phyloP scores from a whole-genome alignment of 176 grass and related monocot species.

The Echinochloa phyllopogon region DNA sequence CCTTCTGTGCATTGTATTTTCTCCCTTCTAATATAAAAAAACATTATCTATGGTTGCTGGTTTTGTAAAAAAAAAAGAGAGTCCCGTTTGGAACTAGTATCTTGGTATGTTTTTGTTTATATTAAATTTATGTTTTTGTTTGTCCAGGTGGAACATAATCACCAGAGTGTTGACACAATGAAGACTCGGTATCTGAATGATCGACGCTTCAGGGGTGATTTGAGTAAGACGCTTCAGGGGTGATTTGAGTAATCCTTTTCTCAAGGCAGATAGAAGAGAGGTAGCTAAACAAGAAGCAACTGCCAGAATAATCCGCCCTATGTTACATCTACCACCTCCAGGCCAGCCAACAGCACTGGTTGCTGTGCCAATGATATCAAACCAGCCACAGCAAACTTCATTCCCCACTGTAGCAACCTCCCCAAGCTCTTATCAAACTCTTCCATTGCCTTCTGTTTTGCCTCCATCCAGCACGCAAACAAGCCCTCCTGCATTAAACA shows the following conservation, averaged over 20 bases:
- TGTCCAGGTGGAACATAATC: constrained; percentile 79
- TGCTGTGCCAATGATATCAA: constrained; percentile 35
- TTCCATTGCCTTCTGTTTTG: constrained; percentile 44
- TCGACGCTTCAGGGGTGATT: constrained; percentile 47
- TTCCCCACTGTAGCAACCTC: constrained; percentile 31
- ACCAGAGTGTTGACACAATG: constrained; percentile 71
- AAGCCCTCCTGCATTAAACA: constrained; percentile 43
- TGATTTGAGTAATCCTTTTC: constrained; percentile 75
- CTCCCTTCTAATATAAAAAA: neutral
- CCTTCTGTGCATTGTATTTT: neutral
- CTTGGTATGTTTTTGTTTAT: constrained; percentile 12
- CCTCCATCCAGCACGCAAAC: constrained; percentile 43
- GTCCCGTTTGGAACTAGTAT: neutral
- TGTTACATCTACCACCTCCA: constrained; percentile 52
- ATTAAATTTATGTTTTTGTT: constrained; percentile 45
- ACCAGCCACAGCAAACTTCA: constrained; percentile 38
- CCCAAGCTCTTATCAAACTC: constrained; percentile 37
- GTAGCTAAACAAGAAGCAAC: constrained; percentile 61
- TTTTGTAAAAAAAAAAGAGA: neutral
- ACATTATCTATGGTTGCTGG: no score
- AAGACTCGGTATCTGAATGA: constrained; percentile 63
- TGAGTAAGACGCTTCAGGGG: constrained; percentile 52
- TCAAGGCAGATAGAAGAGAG: constrained; percentile 73
- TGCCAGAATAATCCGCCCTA: constrained; percentile 67
- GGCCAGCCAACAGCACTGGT: constrained; percentile 28